Conservation (phyloP, 805 yeast species). For the Kluyveromyces siamensis region DNA sequence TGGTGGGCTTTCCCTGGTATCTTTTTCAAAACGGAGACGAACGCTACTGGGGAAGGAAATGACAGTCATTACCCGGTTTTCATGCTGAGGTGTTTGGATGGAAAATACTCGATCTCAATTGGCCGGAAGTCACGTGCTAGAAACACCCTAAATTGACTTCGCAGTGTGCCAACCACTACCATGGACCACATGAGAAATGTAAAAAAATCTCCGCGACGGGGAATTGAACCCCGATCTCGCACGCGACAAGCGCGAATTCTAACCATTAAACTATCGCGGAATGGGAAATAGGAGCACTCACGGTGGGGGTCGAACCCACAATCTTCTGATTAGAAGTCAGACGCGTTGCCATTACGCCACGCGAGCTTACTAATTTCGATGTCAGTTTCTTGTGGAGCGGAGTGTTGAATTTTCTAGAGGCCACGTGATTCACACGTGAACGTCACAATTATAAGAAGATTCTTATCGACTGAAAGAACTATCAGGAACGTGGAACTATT, state of each 20-base stretch:
- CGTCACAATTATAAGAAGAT: too few relatives aligned
- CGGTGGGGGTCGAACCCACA: slow-evolving; percentile 49
- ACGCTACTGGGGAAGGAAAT: not conserved
- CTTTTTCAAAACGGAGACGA: not conserved
- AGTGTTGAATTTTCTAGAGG: too few relatives aligned
- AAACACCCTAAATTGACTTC: too few relatives aligned
- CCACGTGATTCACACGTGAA: too few relatives aligned
- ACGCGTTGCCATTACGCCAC: slow-evolving; percentile 51
- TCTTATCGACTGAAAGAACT: too few relatives aligned
- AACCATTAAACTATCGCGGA: slow-evolving; percentile 5
- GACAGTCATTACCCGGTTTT: not conserved
- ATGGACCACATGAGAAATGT: too few relatives aligned
- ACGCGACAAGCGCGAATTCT: slow-evolving; percentile 5
- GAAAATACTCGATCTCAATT: not conserved
- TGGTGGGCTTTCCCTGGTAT: not conserved
- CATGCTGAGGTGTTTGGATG: not conserved
- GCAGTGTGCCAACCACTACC: too few relatives aligned
- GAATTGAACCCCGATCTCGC: slow-evolving; percentile 5
- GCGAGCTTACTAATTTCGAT: slow-evolving; percentile 29
- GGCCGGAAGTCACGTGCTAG: slow-evolving; percentile 1
- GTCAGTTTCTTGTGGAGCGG: too few relatives aligned
- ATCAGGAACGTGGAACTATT: too few relatives aligned
- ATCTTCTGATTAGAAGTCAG: slow-evolving; percentile 48
- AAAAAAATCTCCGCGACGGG: slow-evolving; percentile 5
- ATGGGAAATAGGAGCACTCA: slow-evolving; percentile 30